phyloP scores from a whole-genome alignment of 2,329 filamentous ascomycete genomes.

The Cercospora sesami region DNA sequence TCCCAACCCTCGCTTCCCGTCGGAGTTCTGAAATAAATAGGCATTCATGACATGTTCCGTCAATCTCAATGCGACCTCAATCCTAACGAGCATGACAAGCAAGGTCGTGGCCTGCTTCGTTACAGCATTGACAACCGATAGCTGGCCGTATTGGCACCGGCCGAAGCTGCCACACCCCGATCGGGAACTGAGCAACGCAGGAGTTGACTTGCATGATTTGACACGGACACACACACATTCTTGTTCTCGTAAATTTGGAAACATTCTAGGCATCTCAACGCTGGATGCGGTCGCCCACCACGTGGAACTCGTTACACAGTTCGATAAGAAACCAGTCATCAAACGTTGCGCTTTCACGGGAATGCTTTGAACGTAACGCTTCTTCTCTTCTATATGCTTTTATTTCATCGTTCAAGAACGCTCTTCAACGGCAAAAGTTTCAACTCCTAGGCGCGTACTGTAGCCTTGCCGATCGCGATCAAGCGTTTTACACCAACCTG shows the following conservation, averaged over 20 bases:
- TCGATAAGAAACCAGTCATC: neutral
- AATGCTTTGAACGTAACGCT: neutral
- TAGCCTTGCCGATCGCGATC: constrained; percentile 43
- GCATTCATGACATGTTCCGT: neutral
- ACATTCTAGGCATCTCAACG: neutral
- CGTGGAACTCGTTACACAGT: neutral
- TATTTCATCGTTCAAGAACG: neutral
- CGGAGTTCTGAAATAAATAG: neutral
- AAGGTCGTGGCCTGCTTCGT: neutral
- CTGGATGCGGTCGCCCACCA: neutral
- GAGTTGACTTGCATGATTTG: neutral
- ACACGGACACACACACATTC: neutral
- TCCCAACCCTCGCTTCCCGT: neutral
- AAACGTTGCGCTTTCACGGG: neutral
- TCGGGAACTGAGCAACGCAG: neutral
- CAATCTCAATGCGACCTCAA: neutral
- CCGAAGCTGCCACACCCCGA: neutral
- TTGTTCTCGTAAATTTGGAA: neutral
- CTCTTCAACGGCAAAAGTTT: neutral
- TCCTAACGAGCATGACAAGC: neutral
- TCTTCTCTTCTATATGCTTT: neutral
- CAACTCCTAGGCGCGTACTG: constrained; percentile 18
- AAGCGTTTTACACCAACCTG: constrained; percentile 44
- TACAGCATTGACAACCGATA: too few relatives aligned
- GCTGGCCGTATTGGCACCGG: neutral